Percentiles rank a stretch among this genome's conserved stretches.
These are phyloP conservation scores for Erodium trifolium DNA, from an alignment of 441 rosid species.

Conservation along the genomic window DNA sequence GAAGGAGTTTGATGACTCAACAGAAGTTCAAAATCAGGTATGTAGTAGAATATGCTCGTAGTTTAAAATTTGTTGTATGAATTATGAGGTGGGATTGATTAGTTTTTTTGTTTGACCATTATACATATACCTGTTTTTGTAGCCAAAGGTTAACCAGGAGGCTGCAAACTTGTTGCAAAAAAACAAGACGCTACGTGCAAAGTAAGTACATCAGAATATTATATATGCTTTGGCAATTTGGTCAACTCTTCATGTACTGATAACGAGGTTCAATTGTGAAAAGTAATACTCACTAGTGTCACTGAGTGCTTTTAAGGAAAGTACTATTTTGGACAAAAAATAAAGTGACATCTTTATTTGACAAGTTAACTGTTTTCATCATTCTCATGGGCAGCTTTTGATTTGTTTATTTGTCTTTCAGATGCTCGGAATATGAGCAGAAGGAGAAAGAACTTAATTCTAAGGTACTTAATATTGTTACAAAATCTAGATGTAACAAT, in stretches of 20 bases:
- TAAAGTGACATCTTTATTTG: too few relatives aligned
- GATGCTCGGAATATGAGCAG: slow-evolving; percentile 61
- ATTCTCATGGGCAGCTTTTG: not conserved
- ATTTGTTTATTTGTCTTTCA: slow-evolving; percentile 22
- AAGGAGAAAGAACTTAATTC: slow-evolving; percentile 43
- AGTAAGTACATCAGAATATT: slow-evolving; percentile 36
- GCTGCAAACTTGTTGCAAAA: slow-evolving; percentile 47
- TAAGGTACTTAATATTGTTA: slow-evolving; percentile 41
- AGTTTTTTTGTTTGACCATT: slow-evolving; percentile 6
- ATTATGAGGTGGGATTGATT: not conserved
- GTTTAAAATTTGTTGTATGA: not conserved
- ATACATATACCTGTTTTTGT: slow-evolving; percentile 8
- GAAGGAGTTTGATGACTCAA: slow-evolving; percentile 41
- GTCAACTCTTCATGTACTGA: not conserved
- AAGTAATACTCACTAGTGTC: too few relatives aligned
- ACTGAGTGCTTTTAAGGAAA: too few relatives aligned
- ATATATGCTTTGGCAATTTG: too few relatives aligned
- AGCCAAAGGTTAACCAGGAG: slow-evolving; percentile 38
- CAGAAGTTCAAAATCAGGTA: slow-evolving; percentile 31
- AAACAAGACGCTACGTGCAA: slow-evolving; percentile 55
- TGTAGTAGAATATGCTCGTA: not conserved
- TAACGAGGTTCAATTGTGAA: not conserved
- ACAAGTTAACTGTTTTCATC: too few relatives aligned
- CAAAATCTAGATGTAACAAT: not conserved
- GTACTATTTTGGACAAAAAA: too few relatives aligned